Percentiles rank a stretch among this genome's conserved stretches.
Conservation (phyloP, 2,329 filamentous ascomycete species). For the Ophiobolus disseminans region DNA sequence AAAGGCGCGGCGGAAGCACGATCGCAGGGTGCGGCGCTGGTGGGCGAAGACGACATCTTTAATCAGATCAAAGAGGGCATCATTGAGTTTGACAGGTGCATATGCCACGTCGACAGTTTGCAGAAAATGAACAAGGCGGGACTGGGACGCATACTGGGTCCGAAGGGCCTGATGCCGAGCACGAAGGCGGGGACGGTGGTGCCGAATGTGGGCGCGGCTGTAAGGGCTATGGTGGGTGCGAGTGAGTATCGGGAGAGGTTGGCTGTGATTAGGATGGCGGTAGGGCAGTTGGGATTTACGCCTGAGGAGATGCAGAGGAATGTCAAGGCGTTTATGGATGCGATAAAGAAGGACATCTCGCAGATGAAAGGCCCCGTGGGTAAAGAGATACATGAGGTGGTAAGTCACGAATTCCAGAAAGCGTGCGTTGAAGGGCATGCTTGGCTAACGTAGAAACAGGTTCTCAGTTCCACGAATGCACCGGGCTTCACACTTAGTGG, state of each 20-base stretch:
- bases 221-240: conserved; percentile 82
- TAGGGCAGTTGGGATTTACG: conserved; percentile 88
- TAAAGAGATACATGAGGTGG: conserved; percentile 77
- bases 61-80: conserved; percentile 75
- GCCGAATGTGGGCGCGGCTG: conserved; percentile 74
- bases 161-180: conserved; percentile 91
- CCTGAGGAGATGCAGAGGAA: conserved; percentile 87
- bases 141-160: conserved; percentile 82
- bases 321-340: conserved; percentile 76
- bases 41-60: conserved; percentile 87
- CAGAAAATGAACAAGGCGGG: conserved; percentile 80
- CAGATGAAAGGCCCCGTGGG: conserved; percentile 67
- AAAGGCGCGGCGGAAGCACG: conserved; percentile 75
- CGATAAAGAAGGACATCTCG: conserved; percentile 79
- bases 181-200: conserved; percentile 88
- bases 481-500: conserved; percentile 89
- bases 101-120: conserved; percentile 83
- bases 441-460: conserved; percentile 57
- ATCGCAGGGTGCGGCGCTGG: conserved; percentile 78
- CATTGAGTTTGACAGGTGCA: conserved; percentile 86
- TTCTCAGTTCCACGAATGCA: conserved; percentile 85
- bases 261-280: conserved; percentile 85
- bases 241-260: conserved; percentile 85
- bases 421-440: background rate
- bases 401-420: conserved; percentile 44